Base-by-base conservation (phyloP, 768 basidiomycete species). In the Saitozyma podzolica region DNA sequence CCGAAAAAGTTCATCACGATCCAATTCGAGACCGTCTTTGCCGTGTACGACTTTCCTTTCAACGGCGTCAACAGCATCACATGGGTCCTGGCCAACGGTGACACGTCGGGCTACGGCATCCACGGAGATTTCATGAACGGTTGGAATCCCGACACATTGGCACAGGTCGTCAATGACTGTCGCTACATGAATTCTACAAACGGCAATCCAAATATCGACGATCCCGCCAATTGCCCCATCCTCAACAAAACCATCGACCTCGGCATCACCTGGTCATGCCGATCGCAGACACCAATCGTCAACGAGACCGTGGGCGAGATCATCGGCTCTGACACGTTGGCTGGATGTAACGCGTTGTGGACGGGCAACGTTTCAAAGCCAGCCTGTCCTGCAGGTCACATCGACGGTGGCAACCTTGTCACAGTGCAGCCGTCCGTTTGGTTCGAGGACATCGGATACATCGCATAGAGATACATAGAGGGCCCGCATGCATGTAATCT, bases 61-160 rank as follows among this genome's bases (percentile, higher is more conserved):
- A 65, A 69, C 45, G 64, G 67, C n/a, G 29, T 29, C 29, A 50
- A 50, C 6, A 57, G 57, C 37, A 58, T 64, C 29, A 59, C 43
- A 68, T 40, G 72, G 39, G 64, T 68, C 39, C 45, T 51, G 52
- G 68, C 68, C 2, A 58, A 58, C 40, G 73, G 73, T 10, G 73
- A 75, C 49, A 41, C 60, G 17, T 47, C 67, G 17, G 73, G 73
- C 4, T 68, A 66, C 48, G 58, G 61, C 8, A 55, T 75, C 19
- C 73, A 75, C 57, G 73, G 66, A 17, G 73, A 75, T 56, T 72
- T 75, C 64, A 14, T 65, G 61, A 69, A 65, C 40, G 67, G 67
- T 10, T 49, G 67, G 67, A 45, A 65, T 62, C 29, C 64, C 62
- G 48, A 48, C 9, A 58, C 57, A 9, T 49, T 69, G 11, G 58